Base-by-base conservation (phyloP, 2,329 filamentous ascomycete species). In the Acarospora socialis region DNA sequence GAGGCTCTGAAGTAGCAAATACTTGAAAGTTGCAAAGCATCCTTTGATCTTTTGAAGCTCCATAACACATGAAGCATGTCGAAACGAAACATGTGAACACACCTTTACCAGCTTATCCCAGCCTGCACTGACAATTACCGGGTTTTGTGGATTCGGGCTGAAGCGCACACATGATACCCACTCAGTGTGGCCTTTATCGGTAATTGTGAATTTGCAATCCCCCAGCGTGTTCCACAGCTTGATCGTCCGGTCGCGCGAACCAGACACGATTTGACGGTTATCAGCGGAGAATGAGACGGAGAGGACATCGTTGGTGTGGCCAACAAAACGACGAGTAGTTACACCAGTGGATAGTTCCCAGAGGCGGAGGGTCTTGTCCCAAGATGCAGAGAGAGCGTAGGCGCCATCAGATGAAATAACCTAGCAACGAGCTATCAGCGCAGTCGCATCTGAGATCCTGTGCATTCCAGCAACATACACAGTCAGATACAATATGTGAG, bases 1-100 rank as follows among this genome's bases (percentile, higher is more conserved):
- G 63, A 66, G 54, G 83, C 84, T 98, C 90, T 94, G 87, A 95
- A 98, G 90, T 95, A 95, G 90, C 90, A 95, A 95, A 95, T 95
- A 95, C 86, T 83, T 84, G 68, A 59, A 61, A 62, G 57, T 74
- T 80, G 76, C 73, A 80, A 74, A 79, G 72, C 87, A 95, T 95
- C 87, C 84, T 90, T 60, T 74, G 67, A 67, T 14, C 5, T 2
- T 15, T 10, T 16, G 15, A 7, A 8, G 16, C 5, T 32, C 8
- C 21, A 14, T 9, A 8, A 59, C 46, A 37, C 41, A 46, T 36
- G 33, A 41, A 42, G 34, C 8, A 35, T 16, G 35, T 35, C 12
- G 26, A 46, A 33, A 41, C 33, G 30, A 30, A 39, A 36, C 33
- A 34, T 34, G 16, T 42, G 31, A 43, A 73, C 86, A 55, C 70